Base-by-base conservation (phyloP, 2,329 filamentous ascomycete species). In the Colletotrichum ledebouriae region DNA sequence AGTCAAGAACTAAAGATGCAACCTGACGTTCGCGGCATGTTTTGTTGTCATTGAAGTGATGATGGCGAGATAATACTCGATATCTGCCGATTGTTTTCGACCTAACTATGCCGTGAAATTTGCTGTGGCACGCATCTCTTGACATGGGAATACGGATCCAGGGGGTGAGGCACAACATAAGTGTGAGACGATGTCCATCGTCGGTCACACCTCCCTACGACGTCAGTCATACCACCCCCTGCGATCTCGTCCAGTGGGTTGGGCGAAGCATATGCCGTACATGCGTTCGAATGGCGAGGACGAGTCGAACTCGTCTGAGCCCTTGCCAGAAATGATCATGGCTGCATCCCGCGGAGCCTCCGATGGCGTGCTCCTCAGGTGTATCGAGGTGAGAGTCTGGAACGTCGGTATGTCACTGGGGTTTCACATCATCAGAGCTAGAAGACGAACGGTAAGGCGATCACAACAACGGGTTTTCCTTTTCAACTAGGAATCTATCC, bases 91-190 rank as follows among this genome's bases (percentile, higher is more conserved):
- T 29, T 29, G 9, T 29, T 29, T 29, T 29, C 29, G 29, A 29
- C 29, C 29, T 29, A 9, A 29, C 29, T 2, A 29, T 53, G 49
- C 49, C 34, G 49, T n/a, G 34, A 29, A 34, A 53, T 25, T 34
- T 53, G 37, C 49, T 4, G 49, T 37, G 49, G 17, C 49, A 37
- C 29, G 4, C 13, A 34, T 25, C 33, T 33, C 33, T 53, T 33
- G 49, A 37, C 25, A 53, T 20, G 49, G 49, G 17, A 29, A 53
- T 53, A 37, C 49, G 49, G 49, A 34, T 33, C 5, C 49, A 53
- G 29, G 49, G 49, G 49, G 22, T 53, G 49, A 50, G 34, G 29
- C 49, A 53, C 49, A 29, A 37, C 49, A 53, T 53, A 17, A 53
- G 29, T 33, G 29, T 53, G 25, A 17, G 49, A 53, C 49, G 49